Evolutionary conservation across 1,139 yeast species (phyloP).

Genomic region (Lodderomyces orthopsilosis): DNA sequence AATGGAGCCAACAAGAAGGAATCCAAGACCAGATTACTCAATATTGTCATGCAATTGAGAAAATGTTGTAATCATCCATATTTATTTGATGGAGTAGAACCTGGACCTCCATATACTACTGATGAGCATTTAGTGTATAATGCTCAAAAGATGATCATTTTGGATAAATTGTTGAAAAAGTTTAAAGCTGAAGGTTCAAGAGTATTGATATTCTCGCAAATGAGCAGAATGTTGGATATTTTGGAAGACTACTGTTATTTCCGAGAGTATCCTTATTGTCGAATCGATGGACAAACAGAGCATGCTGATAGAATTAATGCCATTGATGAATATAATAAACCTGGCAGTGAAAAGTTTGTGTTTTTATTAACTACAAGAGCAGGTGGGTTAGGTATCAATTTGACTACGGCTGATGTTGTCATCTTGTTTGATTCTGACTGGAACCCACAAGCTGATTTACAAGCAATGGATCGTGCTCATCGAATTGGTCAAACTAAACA

Average conservation of each 20-base stretch:
- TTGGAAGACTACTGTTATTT: slow-evolving; percentile 74
- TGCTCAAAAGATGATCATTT: slow-evolving; percentile 68
- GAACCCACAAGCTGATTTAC: slow-evolving; percentile 87
- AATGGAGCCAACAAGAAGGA: slow-evolving; percentile 76
- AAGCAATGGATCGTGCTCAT: slow-evolving; percentile 88
- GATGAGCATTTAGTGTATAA: slow-evolving; percentile 77
- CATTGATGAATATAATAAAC: slow-evolving; percentile 73
- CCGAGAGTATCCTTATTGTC: slow-evolving; percentile 64
- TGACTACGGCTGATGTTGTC: slow-evolving; percentile 75
- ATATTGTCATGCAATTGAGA: slow-evolving; percentile 80
- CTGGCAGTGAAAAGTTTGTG: slow-evolving; percentile 65
- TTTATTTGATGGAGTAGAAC: slow-evolving; percentile 82
- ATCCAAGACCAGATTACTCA: slow-evolving; percentile 68
- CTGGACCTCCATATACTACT: slow-evolving; percentile 83
- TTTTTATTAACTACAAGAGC: slow-evolving; percentile 78
- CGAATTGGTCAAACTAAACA: slow-evolving; percentile 84
- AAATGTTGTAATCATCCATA: slow-evolving; percentile 86
- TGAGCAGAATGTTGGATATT: slow-evolving; percentile 78
- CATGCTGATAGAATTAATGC: slow-evolving; percentile 74
- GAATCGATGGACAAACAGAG: slow-evolving; percentile 81
- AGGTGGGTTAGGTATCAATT: slow-evolving; percentile 83
- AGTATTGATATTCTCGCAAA: slow-evolving; percentile 75
- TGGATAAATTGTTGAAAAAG: slow-evolving; percentile 64
- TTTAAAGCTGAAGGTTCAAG: slow-evolving; percentile 67
- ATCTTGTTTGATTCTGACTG: slow-evolving; percentile 76